A percentile compares a stretch with the other conserved stretches of the same genome.
Evolutionary conservation across 805 yeast species (phyloP).

Genomic region (Myxozyma sirexii): DNA sequence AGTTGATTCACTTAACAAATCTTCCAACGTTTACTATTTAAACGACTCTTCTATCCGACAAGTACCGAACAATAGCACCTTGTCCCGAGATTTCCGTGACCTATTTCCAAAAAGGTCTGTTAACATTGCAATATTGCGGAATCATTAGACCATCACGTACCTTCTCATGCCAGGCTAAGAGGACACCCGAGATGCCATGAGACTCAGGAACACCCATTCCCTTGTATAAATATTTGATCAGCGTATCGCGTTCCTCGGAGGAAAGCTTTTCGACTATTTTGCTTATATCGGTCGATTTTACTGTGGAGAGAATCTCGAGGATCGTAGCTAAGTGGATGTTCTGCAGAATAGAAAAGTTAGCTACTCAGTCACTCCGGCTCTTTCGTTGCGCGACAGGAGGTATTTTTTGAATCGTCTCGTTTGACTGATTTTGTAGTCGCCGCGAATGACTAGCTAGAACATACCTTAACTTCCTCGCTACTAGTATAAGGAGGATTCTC

Average conservation of each 20-base stretch:
- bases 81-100: constrained; percentile 81
- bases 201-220: constrained; percentile 71
- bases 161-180: constrained; percentile 91
- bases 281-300: constrained; percentile 67
- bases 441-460: neutral
- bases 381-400: too few relatives aligned
- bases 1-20: neutral
- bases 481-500: constrained; percentile 84
- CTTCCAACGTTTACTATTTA: constrained; percentile 41
- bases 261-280: constrained; percentile 60
- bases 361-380: neutral
- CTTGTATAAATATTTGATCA: constrained; percentile 82
- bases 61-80: constrained; percentile 83
- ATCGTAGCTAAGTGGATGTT: constrained; percentile 56
- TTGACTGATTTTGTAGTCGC: constrained; percentile 1
- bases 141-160: neutral
- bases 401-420: neutral
- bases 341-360: constrained; percentile 27
- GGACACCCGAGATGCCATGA: constrained; percentile 67
- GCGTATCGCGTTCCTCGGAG: constrained; percentile 68
- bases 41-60: constrained; percentile 82
- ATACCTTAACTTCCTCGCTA: constrained; percentile 55
- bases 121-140: neutral
- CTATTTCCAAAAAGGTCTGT: constrained; percentile 2
- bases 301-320: constrained; percentile 69